These are phyloP conservation scores for Monosporascus cannonballus DNA, from an alignment of 2,329 filamentous ascomycete genomes.

Conservation along the genomic window DNA sequence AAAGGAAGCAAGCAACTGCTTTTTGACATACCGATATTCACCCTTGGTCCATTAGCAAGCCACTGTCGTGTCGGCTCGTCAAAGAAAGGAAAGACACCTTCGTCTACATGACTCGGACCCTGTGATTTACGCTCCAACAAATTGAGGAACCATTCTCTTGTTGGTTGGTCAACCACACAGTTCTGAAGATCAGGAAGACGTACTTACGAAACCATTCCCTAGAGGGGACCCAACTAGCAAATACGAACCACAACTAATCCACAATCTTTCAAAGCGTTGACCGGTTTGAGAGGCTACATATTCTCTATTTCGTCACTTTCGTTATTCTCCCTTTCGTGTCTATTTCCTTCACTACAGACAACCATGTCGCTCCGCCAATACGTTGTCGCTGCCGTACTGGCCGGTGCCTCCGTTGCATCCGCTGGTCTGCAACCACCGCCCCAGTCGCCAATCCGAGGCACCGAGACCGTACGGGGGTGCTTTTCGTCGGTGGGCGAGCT, in stretches of 20 bases:
- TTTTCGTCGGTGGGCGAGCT: slow-evolving; percentile 39
- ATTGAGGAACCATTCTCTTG: slow-evolving; percentile 4
- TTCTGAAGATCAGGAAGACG: slow-evolving; percentile 4
- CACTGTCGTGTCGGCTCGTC: neutral
- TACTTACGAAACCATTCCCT: slow-evolving; percentile 5
- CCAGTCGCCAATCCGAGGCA: slow-evolving; percentile 28
- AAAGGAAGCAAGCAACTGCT: neutral
- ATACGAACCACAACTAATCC: slow-evolving; percentile 3
- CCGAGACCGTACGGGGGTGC: slow-evolving; percentile 44
- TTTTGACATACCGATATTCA: neutral
- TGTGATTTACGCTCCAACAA: neutral
- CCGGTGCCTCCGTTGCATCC: slow-evolving; percentile 14
- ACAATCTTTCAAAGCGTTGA: slow-evolving; percentile 22
- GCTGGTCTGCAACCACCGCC: slow-evolving; percentile 29
- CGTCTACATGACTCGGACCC: neutral
- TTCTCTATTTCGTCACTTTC: slow-evolving; percentile 6
- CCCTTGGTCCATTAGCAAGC: neutral
- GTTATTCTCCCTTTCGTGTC: slow-evolving; percentile 8
- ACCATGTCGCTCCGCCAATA: slow-evolving; percentile 22
- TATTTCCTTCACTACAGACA: neutral
- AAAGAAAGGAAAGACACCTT: neutral
- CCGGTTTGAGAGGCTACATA: slow-evolving; percentile 16
- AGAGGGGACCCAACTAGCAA: slow-evolving; percentile 8
- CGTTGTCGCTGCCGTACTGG: slow-evolving; percentile 20
- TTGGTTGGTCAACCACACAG: slow-evolving; percentile 6